phyloP scores from a whole-genome alignment of 192 early-diverging fungal species.

The Spinellus fusiger region DNA sequence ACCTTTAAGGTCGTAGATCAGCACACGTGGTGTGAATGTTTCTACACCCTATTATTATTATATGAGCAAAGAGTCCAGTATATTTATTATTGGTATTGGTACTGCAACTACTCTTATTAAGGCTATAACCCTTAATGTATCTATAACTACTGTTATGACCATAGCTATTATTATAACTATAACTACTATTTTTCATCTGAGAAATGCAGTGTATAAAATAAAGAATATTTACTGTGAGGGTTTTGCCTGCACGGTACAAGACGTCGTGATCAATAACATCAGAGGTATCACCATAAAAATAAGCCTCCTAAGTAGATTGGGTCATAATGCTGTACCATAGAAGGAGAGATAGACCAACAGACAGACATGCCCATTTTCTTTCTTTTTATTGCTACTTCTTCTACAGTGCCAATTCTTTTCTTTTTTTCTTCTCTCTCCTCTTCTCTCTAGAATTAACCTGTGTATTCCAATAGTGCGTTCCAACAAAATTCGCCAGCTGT shows the following conservation, averaged over 20 bases:
- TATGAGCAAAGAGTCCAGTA: too few species aligned
- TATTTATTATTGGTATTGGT: too few species aligned
- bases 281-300: conserved; percentile 39
- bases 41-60: conserved; percentile 48
- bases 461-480: conserved; percentile 91
- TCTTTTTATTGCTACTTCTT: too few species aligned
- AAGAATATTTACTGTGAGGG: conserved; percentile 26
- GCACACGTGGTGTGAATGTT: conserved; percentile 68
- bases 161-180: too few species aligned
- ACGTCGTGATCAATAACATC: conserved; percentile 53
- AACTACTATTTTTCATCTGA: background rate
- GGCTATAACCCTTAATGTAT: too few species aligned
- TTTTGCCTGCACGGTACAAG: conserved; percentile 49
- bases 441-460: conserved; percentile 45
- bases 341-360: background rate
- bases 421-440: too few species aligned
- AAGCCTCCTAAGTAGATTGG: conserved; percentile 36
- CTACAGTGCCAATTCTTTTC: too few species aligned
- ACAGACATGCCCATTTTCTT: too few species aligned
- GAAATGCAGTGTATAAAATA: background rate
- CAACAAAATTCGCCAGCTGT: conserved; percentile 78
- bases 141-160: too few species aligned
- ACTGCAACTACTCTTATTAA: too few species aligned
- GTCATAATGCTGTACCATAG: conserved; percentile 6
- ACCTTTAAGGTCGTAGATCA: conserved; percentile 80